Base-by-base conservation (phyloP, 2,329 filamentous ascomycete species). In the Raffaelea albimanens region DNA sequence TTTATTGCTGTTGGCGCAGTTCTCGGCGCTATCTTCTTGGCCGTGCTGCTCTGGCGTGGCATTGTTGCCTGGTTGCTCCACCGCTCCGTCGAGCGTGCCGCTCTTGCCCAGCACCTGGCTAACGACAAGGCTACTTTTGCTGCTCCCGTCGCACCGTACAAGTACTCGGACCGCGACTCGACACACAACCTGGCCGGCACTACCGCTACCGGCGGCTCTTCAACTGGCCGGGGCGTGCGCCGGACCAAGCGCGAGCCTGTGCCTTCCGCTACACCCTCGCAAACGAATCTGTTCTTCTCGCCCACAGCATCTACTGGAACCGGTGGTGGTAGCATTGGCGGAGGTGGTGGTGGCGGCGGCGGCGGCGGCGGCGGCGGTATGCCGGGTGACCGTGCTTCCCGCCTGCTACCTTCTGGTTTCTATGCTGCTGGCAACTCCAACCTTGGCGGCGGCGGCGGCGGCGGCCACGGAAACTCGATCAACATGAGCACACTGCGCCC, bases 1-100 rank as follows among this genome's bases (percentile, higher is more conserved):
- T 98, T 98, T 69, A 98, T 98, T 58, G 85, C 82, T 20, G 93
- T 97, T 1, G 93, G 93, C 41, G 85, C 89, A 22, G 83, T 88
- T 23, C 77, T 98, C 7, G 93, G 87, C 16, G 83, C 89, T 55
- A 79, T 96, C 53, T 87, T 82, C 11, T 70, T 88, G 9, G 82
- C 81, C n/a, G 79, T 97, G 40, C 73, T 98, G 13, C 73, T 85
- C 49, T 98, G 93, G 93, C 87, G 91, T 51, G 83, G 76, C 44
- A 76, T 96, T 48, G 82, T 96, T 50, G 89, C 87, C 51, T 95
- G 88, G 76, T 85, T 91, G 39, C 79, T 98, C 50, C 91, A 96
- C 65, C 86, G 91, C 50, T 93, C 86, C 33, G 90, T 97, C 50
- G 85, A 87, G 61, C 84, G 83, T 55, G 88, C 91, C 44, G 85